These are phyloP conservation scores for Xylariaceae sp. DNA, from an alignment of 2,329 filamentous ascomycete species.

Conservation along the genomic window DNA sequence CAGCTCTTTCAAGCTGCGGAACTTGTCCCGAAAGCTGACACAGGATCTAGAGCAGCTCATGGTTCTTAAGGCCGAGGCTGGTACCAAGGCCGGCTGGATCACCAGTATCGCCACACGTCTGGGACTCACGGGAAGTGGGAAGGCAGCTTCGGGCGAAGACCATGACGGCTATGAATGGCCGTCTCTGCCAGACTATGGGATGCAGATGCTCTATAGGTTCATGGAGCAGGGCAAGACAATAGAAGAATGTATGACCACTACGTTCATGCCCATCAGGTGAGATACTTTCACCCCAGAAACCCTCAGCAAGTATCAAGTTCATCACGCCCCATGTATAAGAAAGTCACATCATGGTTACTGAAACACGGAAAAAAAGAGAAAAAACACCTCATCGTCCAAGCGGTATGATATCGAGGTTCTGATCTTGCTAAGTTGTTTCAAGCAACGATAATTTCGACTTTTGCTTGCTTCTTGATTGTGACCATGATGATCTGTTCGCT, in stretches of 20 bases:
- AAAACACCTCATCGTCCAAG: too few relatives aligned
- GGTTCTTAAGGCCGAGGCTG: constrained; percentile 35
- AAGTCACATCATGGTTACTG: too few relatives aligned
- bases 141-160: constrained; percentile 32
- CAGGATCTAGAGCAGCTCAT: constrained; percentile 49
- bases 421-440: too few relatives aligned
- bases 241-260: constrained; percentile 52
- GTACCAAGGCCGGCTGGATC: constrained; percentile 42
- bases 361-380: too few relatives aligned
- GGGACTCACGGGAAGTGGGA: constrained; percentile 12
- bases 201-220: constrained; percentile 51
- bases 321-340: too few relatives aligned
- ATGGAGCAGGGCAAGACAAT: constrained; percentile 47
- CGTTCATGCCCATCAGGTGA: constrained; percentile 47
- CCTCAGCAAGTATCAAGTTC: too few relatives aligned
- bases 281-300: too few relatives aligned
- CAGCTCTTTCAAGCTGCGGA: constrained; percentile 52
- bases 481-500: too few relatives aligned
- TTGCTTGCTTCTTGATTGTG: too few relatives aligned
- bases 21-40: constrained; percentile 44
- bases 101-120: constrained; percentile 35
- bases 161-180: constrained; percentile 22
- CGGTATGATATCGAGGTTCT: too few relatives aligned
- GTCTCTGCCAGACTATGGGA: constrained; percentile 51
- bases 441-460: too few relatives aligned